Evolutionary conservation across 2,329 filamentous ascomycete genomes (phyloP).

Genomic region (Metarhizium sp.): DNA sequence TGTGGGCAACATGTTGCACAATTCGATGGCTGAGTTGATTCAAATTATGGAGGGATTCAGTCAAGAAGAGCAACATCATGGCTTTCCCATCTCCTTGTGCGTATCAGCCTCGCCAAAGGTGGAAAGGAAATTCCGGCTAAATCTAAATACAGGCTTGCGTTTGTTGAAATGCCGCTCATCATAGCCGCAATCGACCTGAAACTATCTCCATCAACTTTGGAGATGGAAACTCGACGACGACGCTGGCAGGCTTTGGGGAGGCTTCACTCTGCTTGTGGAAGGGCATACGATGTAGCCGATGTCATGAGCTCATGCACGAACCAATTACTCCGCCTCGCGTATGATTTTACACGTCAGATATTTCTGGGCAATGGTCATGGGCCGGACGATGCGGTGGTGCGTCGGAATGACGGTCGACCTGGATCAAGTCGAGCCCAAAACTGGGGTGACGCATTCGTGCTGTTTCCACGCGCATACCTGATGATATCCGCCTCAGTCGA

Average conservation of each 20-base stretch:
- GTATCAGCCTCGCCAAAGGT: neutral
- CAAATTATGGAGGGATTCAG: slow-evolving; percentile 1
- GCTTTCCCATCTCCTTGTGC: neutral
- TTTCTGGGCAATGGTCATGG: neutral
- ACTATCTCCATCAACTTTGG: neutral
- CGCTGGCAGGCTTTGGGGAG: neutral
- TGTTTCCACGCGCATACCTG: neutral
- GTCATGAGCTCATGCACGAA: neutral
- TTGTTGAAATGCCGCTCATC: neutral
- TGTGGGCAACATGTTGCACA: neutral
- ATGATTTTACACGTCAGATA: neutral
- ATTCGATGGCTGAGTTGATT: neutral
- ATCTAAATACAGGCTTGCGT: neutral
- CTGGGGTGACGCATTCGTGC: neutral
- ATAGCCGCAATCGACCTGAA: slow-evolving; percentile 1
- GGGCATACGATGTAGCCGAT: neutral
- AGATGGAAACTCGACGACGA: neutral
- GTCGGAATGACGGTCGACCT: no score
- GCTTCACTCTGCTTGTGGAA: neutral
- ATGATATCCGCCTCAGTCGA: neutral
- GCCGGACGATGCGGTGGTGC: neutral
- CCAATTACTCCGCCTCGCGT: neutral
- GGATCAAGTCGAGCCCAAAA: neutral
- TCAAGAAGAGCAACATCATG: neutral
- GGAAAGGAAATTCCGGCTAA: neutral